Conservation (phyloP, 331 rosid species). For the Phaseolus coccineus region DNA sequence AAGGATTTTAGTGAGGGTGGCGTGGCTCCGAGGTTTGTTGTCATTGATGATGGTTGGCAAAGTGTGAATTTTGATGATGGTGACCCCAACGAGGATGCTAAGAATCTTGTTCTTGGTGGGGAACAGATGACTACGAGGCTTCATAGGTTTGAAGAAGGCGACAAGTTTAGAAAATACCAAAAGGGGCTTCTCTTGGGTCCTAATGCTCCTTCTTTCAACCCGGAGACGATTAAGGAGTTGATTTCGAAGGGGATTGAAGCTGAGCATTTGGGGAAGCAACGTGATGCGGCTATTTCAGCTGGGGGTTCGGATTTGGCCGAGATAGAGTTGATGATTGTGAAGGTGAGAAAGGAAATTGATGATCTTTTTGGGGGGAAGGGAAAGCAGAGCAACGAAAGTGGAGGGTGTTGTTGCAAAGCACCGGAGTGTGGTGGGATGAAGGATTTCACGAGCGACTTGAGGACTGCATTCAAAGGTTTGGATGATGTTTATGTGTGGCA, state of each 20-base stretch:
- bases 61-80: slow-evolving; percentile 72
- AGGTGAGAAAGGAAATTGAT: slow-evolving; percentile 61
- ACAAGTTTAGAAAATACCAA: slow-evolving; percentile 70
- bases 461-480: slow-evolving; percentile 66
- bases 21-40: slow-evolving; percentile 70
- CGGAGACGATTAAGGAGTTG: slow-evolving; percentile 58
- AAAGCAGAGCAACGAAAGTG: slow-evolving; percentile 39
- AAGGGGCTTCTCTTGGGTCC: slow-evolving; percentile 64
- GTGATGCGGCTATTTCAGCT: slow-evolving; percentile 47
- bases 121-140: slow-evolving; percentile 85
- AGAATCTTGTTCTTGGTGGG: slow-evolving; percentile 74
- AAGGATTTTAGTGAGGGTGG: slow-evolving; percentile 69
- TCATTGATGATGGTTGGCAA: slow-evolving; percentile 95
- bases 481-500: slow-evolving; percentile 91
- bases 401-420: slow-evolving; percentile 36
- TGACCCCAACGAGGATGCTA: slow-evolving; percentile 60
- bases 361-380: slow-evolving; percentile 58
- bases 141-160: slow-evolving; percentile 67
- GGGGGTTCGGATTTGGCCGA: slow-evolving; percentile 46
- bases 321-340: slow-evolving; percentile 53
- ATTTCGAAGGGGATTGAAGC: slow-evolving; percentile 67
- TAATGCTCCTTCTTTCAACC: slow-evolving; percentile 65
- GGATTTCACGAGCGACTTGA: slow-evolving; percentile 83
- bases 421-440: slow-evolving; percentile 66
- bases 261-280: slow-evolving; percentile 58